Percentiles rank a stretch among this genome's conserved stretches.
These are phyloP conservation scores for Pythium brachiatum DNA, from an alignment of 352 stramenopile species.

Conservation along the genomic window DNA sequence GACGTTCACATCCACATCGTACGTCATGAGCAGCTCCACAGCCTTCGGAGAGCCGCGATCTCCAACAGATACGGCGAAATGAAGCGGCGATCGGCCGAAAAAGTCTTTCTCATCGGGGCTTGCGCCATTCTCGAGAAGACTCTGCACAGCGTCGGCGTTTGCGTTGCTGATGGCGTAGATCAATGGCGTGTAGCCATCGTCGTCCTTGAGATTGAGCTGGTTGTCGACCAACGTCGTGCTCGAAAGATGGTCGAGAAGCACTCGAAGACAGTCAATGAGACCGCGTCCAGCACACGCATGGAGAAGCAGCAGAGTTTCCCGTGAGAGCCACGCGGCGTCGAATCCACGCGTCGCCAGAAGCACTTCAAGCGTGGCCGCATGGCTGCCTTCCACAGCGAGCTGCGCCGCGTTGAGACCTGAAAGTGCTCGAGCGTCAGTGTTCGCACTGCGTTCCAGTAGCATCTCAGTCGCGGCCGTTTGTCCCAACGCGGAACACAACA, in stretches of 20 bases:
- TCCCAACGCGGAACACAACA: slow-evolving; percentile 54
- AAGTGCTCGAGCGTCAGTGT: slow-evolving; percentile 43
- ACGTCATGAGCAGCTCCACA: slow-evolving; percentile 53
- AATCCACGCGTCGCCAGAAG: slow-evolving; percentile 57
- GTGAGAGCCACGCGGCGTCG: slow-evolving; percentile 33
- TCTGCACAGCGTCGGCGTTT: slow-evolving; percentile 43
- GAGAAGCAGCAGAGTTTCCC: slow-evolving; percentile 47
- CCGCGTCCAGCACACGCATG: slow-evolving; percentile 64
- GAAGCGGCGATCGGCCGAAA: slow-evolving; percentile 64
- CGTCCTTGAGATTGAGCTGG: slow-evolving; percentile 50
- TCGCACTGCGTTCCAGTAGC: slow-evolving; percentile 61
- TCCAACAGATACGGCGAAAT: slow-evolving; percentile 49
- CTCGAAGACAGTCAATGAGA: slow-evolving; percentile 48
- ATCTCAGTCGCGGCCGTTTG: slow-evolving; percentile 64
- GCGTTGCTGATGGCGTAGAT: slow-evolving; percentile 74
- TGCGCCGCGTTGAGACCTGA: slow-evolving; percentile 48
- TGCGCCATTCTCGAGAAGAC: slow-evolving; percentile 54
- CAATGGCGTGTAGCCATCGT: slow-evolving; percentile 75
- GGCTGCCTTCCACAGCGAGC: slow-evolving; percentile 61
- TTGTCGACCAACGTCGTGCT: slow-evolving; percentile 11
- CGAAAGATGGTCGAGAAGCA: slow-evolving; percentile 46
- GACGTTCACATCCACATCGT: slow-evolving; percentile 71
- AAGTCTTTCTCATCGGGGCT: slow-evolving; percentile 58
- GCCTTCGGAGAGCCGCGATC: slow-evolving; percentile 31
- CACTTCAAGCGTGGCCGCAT: slow-evolving; percentile 39